phyloP scores from a whole-genome alignment of 345 rosid species.

The Rubroshorea leprosula region DNA sequence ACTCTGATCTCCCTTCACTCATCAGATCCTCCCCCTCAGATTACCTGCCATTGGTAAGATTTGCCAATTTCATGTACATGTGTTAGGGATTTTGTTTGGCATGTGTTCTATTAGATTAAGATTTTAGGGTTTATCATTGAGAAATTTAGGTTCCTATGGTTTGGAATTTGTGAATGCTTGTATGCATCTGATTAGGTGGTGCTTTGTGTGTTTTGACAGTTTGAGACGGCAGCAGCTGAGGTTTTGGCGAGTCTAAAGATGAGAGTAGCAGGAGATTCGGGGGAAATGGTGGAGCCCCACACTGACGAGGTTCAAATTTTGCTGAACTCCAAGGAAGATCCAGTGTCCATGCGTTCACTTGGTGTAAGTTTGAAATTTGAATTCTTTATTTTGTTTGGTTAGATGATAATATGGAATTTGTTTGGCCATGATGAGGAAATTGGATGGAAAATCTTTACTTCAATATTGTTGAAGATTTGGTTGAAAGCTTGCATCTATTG shows the following conservation, averaged over 20 bases:
- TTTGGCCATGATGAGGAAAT: neutral
- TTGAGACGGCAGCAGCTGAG: constrained; percentile 90
- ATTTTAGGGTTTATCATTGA: neutral
- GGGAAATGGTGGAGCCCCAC: constrained; percentile 81
- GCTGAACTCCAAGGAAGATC: constrained; percentile 76
- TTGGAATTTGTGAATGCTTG: neutral
- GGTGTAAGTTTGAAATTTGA: constrained; percentile 44
- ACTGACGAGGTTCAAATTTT: constrained; percentile 66
- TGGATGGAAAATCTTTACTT: neutral
- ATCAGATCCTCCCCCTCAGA: constrained; percentile 81
- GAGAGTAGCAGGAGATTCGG: constrained; percentile 63
- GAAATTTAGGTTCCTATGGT: neutral
- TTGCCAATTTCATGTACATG: no score
- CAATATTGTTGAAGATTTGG: neutral
- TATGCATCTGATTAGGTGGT: neutral
- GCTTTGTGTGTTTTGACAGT: constrained; percentile 27
- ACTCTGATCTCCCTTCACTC: constrained; percentile 69
- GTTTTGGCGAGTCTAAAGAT: constrained; percentile 71
- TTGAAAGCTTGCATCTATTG: neutral
- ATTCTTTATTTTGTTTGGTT: constrained; percentile 3
- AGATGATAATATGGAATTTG: no score
- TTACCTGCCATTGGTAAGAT: constrained; percentile 62
- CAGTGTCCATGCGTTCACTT: constrained; percentile 71
- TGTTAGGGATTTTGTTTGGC: no score
- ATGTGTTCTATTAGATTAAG: neutral